Conservation (phyloP, 2,329 filamentous ascomycete genomes). For the Scedosporium aurantiacum region DNA sequence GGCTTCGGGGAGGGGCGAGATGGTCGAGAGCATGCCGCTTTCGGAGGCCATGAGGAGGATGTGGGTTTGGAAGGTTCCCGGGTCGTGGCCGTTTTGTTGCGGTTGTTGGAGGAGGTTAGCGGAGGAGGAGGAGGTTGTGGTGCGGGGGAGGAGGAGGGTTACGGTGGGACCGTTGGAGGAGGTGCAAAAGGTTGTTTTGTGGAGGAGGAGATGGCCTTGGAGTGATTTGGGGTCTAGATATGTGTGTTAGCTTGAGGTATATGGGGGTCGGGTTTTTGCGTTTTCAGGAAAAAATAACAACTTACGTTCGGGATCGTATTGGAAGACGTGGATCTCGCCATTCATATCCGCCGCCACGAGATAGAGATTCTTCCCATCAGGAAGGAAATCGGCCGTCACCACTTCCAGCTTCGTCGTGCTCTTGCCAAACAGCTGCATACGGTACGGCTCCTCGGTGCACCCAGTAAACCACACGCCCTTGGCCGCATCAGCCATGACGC, state of each 20-base stretch:
- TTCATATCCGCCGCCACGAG: constrained; percentile 77
- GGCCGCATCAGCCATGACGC: constrained; percentile 77
- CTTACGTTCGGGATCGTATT: constrained; percentile 91
- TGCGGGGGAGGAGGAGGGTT: constrained; percentile 53
- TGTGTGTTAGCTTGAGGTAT: background rate
- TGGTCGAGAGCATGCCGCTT: constrained; percentile 64
- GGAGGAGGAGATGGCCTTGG: constrained; percentile 76
- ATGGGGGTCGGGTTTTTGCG: background rate
- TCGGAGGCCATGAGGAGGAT: constrained; percentile 59
- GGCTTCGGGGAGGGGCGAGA: constrained; percentile 68
- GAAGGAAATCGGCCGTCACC: constrained; percentile 75
- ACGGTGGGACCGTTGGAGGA: constrained; percentile 66
- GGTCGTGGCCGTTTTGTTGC: constrained; percentile 22
- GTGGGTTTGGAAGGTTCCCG: constrained; percentile 19
- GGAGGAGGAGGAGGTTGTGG: constrained; percentile 15
- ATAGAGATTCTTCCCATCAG: constrained; percentile 70
- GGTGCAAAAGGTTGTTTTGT: constrained; percentile 77
- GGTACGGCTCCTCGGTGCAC: constrained; percentile 94
- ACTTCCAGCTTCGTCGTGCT: constrained; percentile 68
- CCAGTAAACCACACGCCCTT: constrained; percentile 95
- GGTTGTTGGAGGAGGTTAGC: constrained; percentile 9
- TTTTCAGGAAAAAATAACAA: constrained; percentile 13
- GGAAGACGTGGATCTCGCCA: constrained; percentile 75
- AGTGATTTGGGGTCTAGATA: constrained; percentile 77
- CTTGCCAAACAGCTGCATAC: constrained; percentile 87